phyloP scores from a whole-genome alignment of 805 yeast genomes.

The Dipodascopsis tothii region DNA sequence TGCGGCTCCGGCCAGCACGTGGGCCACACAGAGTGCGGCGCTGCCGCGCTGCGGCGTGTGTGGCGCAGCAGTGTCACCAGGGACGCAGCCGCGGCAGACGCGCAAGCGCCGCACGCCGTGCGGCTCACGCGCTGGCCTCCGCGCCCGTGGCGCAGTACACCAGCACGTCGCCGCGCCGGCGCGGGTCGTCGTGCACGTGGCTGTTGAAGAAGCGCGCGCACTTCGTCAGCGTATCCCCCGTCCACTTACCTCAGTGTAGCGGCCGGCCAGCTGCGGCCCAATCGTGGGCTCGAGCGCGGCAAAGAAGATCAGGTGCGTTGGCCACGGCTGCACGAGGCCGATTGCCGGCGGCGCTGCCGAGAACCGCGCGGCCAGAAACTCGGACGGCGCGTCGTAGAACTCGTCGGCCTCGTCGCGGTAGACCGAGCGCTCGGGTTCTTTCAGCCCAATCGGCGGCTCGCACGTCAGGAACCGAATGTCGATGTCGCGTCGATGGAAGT shows the following conservation, averaged over 20 bases:
- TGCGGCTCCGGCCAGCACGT: no score
- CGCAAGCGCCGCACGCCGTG: no score
- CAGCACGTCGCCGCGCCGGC: conserved; percentile 72
- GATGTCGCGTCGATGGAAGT: conserved; percentile 54
- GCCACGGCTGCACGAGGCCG: conserved; percentile 44
- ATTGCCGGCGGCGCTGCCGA: conserved; percentile 38
- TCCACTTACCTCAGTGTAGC: conserved; percentile 11
- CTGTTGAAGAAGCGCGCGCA: conserved; percentile 64
- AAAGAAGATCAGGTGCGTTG: conserved; percentile 65
- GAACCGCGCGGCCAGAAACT: conserved; percentile 50
- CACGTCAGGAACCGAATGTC: conserved; percentile 76
- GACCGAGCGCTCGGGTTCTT: conserved; percentile 30
- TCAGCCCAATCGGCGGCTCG: conserved; percentile 67
- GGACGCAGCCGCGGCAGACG: no score
- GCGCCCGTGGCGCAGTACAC: conserved; percentile 39
- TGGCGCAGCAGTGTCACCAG: no score
- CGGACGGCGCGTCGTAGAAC: conserved; percentile 59
- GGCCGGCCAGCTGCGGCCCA: conserved; percentile 34
- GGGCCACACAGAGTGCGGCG: no score
- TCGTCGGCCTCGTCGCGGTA: conserved; percentile 85
- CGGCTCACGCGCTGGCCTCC: no score
- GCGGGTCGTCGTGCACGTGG: conserved; percentile 74
- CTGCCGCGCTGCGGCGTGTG: no score
- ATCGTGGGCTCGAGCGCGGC: conserved; percentile 50
- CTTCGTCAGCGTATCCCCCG: conserved; percentile 16